These are phyloP conservation scores for Rhizopogon vulgaris DNA, from an alignment of 768 basidiomycete genomes.

Conservation along the genomic window DNA sequence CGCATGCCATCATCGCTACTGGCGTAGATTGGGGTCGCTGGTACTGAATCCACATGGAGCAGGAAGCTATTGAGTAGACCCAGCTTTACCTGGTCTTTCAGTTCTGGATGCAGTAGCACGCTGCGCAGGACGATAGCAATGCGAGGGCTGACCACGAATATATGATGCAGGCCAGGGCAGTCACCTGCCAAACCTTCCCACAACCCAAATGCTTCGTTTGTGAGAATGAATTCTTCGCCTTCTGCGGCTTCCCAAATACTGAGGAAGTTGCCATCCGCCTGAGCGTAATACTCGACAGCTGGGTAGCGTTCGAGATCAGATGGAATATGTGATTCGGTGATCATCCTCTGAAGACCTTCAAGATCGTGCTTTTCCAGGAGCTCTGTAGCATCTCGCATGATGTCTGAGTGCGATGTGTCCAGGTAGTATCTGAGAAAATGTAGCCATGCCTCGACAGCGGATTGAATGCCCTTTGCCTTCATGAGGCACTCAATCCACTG, in stretches of 20 bases:
- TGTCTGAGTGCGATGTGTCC: slow-evolving; percentile 22
- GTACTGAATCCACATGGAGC: not conserved
- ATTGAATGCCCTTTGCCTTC: slow-evolving; percentile 13
- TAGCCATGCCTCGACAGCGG: slow-evolving; percentile 24
- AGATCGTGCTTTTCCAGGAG: not conserved
- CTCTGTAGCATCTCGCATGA: slow-evolving; percentile 3
- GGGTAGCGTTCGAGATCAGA: slow-evolving; percentile 14
- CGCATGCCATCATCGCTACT: not conserved
- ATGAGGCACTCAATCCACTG: slow-evolving; percentile 23
- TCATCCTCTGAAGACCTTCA: not conserved
- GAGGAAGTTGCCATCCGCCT: slow-evolving; percentile 24
- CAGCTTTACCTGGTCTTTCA: not conserved
- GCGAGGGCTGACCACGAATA: slow-evolving; percentile 12
- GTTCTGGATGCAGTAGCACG: slow-evolving; percentile 9
- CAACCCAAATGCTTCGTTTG: slow-evolving; percentile 26
- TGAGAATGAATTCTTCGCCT: slow-evolving; percentile 28
- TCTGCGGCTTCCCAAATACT: slow-evolving; percentile 32
- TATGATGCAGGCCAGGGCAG: slow-evolving; percentile 17
- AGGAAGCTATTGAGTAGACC: not conserved
- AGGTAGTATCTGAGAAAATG: slow-evolving; percentile 27
- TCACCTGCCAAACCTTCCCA: slow-evolving; percentile 27
- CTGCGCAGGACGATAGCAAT: not conserved
- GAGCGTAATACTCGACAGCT: slow-evolving; percentile 20
- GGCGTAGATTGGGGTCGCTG: slow-evolving; percentile 2
- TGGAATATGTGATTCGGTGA: not conserved